Percentiles rank a stretch among this genome's conserved stretches.
These are phyloP conservation scores for Neonectria sp. DNA, from an alignment of 2,329 filamentous ascomycete genomes.

Conservation along the genomic window DNA sequence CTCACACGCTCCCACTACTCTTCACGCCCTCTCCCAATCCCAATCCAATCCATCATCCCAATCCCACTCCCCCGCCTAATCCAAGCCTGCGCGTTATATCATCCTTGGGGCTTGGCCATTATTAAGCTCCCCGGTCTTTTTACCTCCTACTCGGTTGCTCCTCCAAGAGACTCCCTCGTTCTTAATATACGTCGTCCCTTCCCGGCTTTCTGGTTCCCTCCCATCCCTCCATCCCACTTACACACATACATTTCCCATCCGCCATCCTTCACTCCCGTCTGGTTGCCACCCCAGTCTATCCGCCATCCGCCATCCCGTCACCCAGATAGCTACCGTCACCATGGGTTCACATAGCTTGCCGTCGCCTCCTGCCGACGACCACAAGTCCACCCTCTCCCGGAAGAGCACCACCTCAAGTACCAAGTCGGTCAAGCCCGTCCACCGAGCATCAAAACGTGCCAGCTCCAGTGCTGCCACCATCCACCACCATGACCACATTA, in stretches of 20 bases:
- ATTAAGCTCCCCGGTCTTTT: constrained; percentile 45
- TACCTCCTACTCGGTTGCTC: constrained; percentile 25
- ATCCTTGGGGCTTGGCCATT: constrained; percentile 41
- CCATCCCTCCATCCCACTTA: constrained; percentile 36
- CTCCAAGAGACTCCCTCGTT: constrained; percentile 20
- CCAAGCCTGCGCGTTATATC: constrained; percentile 35
- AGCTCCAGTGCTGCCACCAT: constrained; percentile 54
- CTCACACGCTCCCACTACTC: constrained; percentile 2
- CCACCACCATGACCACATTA: constrained; percentile 56
- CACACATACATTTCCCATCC: constrained; percentile 29
- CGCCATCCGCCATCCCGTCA: constrained; percentile 22
- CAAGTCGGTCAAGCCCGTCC: constrained; percentile 65
- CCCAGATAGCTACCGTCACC: constrained; percentile 40
- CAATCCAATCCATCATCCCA: constrained; percentile 13
- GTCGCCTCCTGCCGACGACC: constrained; percentile 67
- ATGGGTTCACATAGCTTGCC: constrained; percentile 67
- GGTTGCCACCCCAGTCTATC: constrained; percentile 28
- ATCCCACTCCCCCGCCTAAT: constrained; percentile 32
- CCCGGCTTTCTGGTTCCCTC: constrained; percentile 37
- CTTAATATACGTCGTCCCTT: constrained; percentile 43
- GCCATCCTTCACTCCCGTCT: constrained; percentile 13
- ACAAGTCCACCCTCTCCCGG: constrained; percentile 54
- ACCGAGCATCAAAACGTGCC: constrained; percentile 67
- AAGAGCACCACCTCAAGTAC: constrained; percentile 58
- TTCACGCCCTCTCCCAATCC: constrained; percentile 14